Evolutionary conservation across 2,329 filamentous ascomycete species (phyloP).

Genomic region (Penicillium hesseltinei): DNA sequence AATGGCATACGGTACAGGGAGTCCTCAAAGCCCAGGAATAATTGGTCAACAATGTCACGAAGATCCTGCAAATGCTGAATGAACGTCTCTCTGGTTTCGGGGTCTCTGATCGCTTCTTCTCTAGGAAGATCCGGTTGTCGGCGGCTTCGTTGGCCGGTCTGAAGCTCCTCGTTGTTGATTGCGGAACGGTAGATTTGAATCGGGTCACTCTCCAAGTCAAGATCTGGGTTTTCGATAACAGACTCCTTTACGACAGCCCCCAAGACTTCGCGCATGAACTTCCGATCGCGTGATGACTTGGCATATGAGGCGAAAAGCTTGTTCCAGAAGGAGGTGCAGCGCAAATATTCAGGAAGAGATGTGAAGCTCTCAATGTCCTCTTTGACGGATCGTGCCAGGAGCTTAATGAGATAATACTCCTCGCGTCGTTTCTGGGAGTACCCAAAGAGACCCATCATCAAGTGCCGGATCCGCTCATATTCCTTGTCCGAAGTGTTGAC

Average conservation of each 20-base stretch:
- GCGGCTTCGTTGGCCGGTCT: slow-evolving; percentile 79
- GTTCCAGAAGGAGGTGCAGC: slow-evolving; percentile 90
- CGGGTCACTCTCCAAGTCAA: slow-evolving; percentile 94
- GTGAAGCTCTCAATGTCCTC: slow-evolving; percentile 77
- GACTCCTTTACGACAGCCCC: slow-evolving; percentile 84
- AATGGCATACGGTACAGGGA: slow-evolving; percentile 86
- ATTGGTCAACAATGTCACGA: slow-evolving; percentile 89
- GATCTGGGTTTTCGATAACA: slow-evolving; percentile 83
- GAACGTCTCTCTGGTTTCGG: slow-evolving; percentile 86
- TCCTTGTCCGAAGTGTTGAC: slow-evolving; percentile 86
- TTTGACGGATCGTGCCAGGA: slow-evolving; percentile 76
- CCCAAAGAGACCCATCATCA: slow-evolving; percentile 95
- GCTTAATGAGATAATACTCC: slow-evolving; percentile 92
- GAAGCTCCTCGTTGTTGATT: slow-evolving; percentile 95
- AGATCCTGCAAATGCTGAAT: slow-evolving; percentile 93
- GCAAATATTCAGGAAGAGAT: slow-evolving; percentile 77
- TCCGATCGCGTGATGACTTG: slow-evolving; percentile 85
- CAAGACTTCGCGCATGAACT: slow-evolving; percentile 83
- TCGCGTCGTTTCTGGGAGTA: slow-evolving; percentile 96
- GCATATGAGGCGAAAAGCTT: slow-evolving; percentile 85
- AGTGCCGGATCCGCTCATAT: slow-evolving; percentile 82
- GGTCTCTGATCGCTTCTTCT: slow-evolving; percentile 92
- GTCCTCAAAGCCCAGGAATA: slow-evolving; percentile 78
- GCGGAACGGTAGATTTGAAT: slow-evolving; percentile 94
- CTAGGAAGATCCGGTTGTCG: slow-evolving; percentile 81